These are phyloP conservation scores for Paramecium primaurelia DNA, from an alignment of 73 alveolate species.

Conservation along the genomic window DNA sequence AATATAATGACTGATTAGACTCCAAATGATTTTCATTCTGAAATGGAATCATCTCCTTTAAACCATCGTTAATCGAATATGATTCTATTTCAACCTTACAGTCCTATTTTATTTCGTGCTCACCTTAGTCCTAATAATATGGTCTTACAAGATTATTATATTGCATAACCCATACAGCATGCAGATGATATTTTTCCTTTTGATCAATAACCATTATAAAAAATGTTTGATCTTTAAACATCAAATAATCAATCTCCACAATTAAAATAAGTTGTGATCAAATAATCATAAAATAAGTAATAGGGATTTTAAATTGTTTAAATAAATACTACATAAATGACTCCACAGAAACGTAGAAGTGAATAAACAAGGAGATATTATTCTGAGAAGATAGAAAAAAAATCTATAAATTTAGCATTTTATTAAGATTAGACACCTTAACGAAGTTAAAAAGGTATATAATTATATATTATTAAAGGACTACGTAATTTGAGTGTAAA, in stretches of 20 bases:
- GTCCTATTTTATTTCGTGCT: not conserved
- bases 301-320: not conserved
- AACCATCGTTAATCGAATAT: not conserved
- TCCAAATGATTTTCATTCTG: not conserved
- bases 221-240: not conserved
- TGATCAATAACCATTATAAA: not conserved
- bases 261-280: not conserved
- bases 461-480: constrained; percentile 46
- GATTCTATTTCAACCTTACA: not conserved
- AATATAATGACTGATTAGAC: constrained; percentile 7
- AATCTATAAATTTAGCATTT: not conserved
- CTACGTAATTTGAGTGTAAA: constrained; percentile 71
- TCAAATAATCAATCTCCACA: not conserved
- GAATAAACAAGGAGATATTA: not conserved
- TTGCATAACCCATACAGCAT: not conserved
- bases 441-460: not conserved
- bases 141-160: not conserved
- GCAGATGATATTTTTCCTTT: not conserved
- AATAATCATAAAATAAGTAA: not conserved
- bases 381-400: not conserved
- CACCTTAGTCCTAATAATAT: not conserved
- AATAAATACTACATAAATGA: not conserved
- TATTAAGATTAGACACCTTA: not conserved
- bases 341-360: not conserved
- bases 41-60: not conserved